These are phyloP conservation scores for Panellus pusillus DNA, from an alignment of 768 basidiomycete genomes.

Conservation along the genomic window DNA sequence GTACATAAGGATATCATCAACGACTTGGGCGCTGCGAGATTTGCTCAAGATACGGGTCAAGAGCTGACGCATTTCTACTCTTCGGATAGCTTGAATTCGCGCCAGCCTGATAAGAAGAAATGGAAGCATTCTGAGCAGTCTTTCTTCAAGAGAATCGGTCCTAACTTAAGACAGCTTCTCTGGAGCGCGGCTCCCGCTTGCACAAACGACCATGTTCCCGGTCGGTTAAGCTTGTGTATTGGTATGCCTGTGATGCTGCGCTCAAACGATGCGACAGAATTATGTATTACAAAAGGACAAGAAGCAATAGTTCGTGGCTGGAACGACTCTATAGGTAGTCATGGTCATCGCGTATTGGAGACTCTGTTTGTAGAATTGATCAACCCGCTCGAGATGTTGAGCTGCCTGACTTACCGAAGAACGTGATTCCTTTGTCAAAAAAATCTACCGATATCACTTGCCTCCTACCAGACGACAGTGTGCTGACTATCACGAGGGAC, in stretches of 20 bases:
- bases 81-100: conserved; percentile 8
- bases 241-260: conserved; percentile 28
- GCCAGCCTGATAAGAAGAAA: not conserved
- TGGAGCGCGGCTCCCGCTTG: conserved; percentile 27
- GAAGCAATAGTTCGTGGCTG: conserved; percentile 30
- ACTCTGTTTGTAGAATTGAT: conserved; percentile 24
- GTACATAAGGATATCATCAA: conserved; percentile 33
- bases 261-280: not conserved
- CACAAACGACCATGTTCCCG: conserved; percentile 27
- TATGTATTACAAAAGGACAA: conserved; percentile 36
- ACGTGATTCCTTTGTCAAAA: conserved; percentile 30
- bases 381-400: conserved; percentile 24
- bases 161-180: conserved; percentile 17
- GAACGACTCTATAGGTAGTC: conserved; percentile 3
- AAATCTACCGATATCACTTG: not conserved
- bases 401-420: conserved; percentile 28
- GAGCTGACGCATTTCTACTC: conserved; percentile 27
- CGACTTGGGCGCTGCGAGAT: conserved; percentile 25
- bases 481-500: not conserved
- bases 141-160: not conserved
- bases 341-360: not conserved
- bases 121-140: not conserved
- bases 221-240: conserved; percentile 29
- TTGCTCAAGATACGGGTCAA: conserved; percentile 31
- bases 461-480: conserved; percentile 1